These are phyloP conservation scores for Colletotrichum melonis DNA, from an alignment of 2,329 filamentous ascomycete genomes.

Conservation along the genomic window DNA sequence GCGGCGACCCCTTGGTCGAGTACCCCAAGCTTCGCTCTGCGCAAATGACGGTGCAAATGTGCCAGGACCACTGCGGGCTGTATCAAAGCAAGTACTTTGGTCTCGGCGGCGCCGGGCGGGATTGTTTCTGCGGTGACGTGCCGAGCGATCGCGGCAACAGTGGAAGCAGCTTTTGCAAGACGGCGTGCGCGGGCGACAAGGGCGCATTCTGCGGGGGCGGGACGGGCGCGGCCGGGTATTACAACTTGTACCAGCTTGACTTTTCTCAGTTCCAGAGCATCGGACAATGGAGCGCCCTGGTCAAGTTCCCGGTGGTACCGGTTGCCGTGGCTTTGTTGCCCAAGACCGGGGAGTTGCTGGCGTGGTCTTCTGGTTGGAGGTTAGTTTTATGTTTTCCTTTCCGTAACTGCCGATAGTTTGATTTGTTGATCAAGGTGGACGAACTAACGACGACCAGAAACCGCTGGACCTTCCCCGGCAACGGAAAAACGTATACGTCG, in stretches of 20 bases:
- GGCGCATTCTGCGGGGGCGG: neutral
- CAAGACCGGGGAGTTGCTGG: constrained; percentile 38
- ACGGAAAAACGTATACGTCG: neutral
- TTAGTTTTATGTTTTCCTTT: neutral
- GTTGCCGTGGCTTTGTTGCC: constrained; percentile 43
- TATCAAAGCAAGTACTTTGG: neutral
- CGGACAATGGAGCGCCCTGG: constrained; percentile 47
- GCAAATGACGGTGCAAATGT: neutral
- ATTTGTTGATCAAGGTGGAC: neutral
- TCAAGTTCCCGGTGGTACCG: constrained; percentile 50
- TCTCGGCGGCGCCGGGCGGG: neutral
- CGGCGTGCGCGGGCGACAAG: neutral
- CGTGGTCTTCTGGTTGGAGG: constrained; percentile 40
- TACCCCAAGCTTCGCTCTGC: neutral
- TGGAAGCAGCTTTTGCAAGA: neutral
- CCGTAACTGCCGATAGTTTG: neutral
- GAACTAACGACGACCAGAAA: neutral
- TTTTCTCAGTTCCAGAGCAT: constrained; percentile 18
- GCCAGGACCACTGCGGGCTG: neutral
- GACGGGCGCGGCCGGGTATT: neutral
- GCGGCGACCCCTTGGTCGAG: neutral
- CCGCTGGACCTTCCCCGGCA: constrained; percentile 13
- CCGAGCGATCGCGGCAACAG: neutral
- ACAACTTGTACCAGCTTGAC: neutral
- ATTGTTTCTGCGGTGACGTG: neutral